phyloP scores from a whole-genome alignment of 805 yeast genomes.

The Wickerhamiella alocasiicola region DNA sequence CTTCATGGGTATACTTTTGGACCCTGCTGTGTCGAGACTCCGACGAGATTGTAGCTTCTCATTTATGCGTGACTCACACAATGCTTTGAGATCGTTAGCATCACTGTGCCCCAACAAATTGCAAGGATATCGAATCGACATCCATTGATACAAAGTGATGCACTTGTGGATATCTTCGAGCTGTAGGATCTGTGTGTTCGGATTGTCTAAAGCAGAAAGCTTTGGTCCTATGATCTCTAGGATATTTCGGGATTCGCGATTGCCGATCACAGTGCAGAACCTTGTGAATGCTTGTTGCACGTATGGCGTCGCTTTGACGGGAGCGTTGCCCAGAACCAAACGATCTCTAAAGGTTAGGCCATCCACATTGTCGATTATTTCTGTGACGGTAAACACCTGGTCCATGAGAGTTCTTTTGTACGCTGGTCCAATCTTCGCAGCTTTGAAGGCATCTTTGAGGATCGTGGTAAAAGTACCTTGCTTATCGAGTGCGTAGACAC shows the following conservation, averaged over 20 bases:
- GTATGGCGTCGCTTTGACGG: slow-evolving; percentile 32
- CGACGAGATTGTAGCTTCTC: slow-evolving; percentile 26
- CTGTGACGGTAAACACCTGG: slow-evolving; percentile 32
- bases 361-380: slow-evolving; percentile 33
- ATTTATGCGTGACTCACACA: slow-evolving; percentile 52
- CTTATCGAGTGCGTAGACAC: slow-evolving; percentile 48
- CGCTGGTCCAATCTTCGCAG: slow-evolving; percentile 7
- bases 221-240: slow-evolving; percentile 33
- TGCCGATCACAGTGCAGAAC: slow-evolving; percentile 43
- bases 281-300: slow-evolving; percentile 35
- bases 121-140: slow-evolving; percentile 75
- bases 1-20: background rate
- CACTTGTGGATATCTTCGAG: slow-evolving; percentile 59
- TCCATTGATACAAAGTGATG: slow-evolving; percentile 67
- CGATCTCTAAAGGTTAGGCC: slow-evolving; percentile 45
- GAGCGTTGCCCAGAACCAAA: slow-evolving; percentile 47
- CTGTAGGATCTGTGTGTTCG: slow-evolving; percentile 15
- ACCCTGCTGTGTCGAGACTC: slow-evolving; percentile 1
- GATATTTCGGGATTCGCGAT: slow-evolving; percentile 41
- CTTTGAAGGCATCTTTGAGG: slow-evolving; percentile 35
- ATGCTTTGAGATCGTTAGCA: slow-evolving; percentile 53
- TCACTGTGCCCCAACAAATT: slow-evolving; percentile 64
- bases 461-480: slow-evolving; percentile 36
- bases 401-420: slow-evolving; percentile 19
- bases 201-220: slow-evolving; percentile 15